These are phyloP conservation scores for Amaranthus palmeri DNA, from an alignment of 148 eudicot species.

Conservation along the genomic window DNA sequence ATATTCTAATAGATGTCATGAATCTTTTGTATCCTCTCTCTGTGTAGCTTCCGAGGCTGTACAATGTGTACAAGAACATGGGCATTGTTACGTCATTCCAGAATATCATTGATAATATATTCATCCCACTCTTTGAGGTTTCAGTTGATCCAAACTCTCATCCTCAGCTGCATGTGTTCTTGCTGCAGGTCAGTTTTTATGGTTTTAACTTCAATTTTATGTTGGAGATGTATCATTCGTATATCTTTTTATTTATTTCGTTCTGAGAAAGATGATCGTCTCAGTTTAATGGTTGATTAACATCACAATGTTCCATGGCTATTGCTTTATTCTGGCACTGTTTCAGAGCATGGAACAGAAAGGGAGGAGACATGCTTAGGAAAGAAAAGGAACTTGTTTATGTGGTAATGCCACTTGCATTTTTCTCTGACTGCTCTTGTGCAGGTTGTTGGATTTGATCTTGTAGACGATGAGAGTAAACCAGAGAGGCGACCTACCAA, in stretches of 20 bases:
- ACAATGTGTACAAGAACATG: constrained; percentile 74
- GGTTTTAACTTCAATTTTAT: background rate
- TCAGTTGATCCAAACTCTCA: constrained; percentile 72
- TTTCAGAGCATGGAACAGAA: background rate
- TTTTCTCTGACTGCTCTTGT: background rate
- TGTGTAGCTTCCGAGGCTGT: constrained; percentile 67
- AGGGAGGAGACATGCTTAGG: background rate
- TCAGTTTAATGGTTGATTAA: background rate
- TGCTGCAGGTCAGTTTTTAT: constrained; percentile 52
- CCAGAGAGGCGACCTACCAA: constrained; percentile 87
- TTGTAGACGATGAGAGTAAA: constrained; percentile 84
- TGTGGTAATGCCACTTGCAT: background rate
- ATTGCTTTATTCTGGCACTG: background rate
- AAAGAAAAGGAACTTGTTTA: background rate
- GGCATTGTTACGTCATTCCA: constrained; percentile 79
- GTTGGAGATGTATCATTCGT: background rate
- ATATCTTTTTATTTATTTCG: background rate
- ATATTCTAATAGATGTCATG: background rate
- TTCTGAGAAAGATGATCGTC: background rate
- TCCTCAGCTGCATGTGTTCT: constrained; percentile 68
- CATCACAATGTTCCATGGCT: background rate
- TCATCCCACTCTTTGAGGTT: constrained; percentile 76
- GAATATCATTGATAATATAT: constrained; percentile 69
- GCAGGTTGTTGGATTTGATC: constrained; percentile 77
- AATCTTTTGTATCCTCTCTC: background rate